Evolutionary conservation across 495 filamentous ascomycete species (phyloP).

Genomic region (Baudoinia panamericana): DNA sequence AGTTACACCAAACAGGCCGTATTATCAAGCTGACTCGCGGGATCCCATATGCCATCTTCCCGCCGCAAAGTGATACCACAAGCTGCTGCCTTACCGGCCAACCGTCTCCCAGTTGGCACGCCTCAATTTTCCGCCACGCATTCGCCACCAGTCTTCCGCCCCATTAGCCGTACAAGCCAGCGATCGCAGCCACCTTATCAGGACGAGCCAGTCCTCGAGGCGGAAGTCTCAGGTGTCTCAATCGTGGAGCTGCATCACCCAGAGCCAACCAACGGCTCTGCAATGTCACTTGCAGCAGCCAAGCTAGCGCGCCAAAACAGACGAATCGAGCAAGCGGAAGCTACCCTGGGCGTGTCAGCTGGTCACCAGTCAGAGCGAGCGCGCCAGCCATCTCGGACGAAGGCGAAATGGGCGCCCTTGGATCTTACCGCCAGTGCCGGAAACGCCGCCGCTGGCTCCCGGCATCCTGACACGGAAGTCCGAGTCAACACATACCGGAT

Average conservation of each 20-base stretch:
- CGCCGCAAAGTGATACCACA: background rate
- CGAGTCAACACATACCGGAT: conserved; percentile 18
- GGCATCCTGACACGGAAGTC: conserved; percentile 4
- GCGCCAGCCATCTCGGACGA: conserved; percentile 8
- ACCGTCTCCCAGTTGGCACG: conserved; percentile 16
- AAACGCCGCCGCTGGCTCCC: background rate
- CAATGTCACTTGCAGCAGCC: conserved; percentile 13
- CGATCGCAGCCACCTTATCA: background rate
- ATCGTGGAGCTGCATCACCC: too few species aligned
- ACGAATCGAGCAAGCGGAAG: conserved; percentile 17
- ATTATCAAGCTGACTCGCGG: background rate
- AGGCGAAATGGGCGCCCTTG: conserved; percentile 13
- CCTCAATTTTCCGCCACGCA: conserved; percentile 6
- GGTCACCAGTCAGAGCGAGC: conserved; percentile 4
- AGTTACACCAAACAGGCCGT: too few species aligned
- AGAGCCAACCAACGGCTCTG: background rate
- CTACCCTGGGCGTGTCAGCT: conserved; percentile 10
- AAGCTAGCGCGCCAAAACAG: conserved; percentile 18
- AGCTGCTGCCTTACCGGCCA: conserved; percentile 12
- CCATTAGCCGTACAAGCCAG: background rate
- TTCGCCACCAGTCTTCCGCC: background rate
- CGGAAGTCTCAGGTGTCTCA: too few species aligned
- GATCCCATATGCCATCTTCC: conserved; percentile 4
- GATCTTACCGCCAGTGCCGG: conserved; percentile 2
- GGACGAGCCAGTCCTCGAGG: too few species aligned